Evolutionary conservation across 1,139 yeast genomes (phyloP).

Genomic region (Pichia kudriavzevii): DNA sequence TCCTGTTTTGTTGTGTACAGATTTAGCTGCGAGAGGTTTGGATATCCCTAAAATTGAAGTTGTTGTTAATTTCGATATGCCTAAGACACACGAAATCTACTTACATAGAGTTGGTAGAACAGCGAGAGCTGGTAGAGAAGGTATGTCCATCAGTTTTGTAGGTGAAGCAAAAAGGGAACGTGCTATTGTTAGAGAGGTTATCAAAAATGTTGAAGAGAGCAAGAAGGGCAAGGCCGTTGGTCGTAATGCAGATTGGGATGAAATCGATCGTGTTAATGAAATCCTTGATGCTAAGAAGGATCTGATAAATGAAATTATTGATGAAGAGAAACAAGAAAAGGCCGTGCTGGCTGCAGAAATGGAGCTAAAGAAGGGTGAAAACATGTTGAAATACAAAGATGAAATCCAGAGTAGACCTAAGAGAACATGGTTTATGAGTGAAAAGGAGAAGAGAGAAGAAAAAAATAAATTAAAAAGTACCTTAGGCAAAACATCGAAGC

Average conservation of each 20-base stretch:
- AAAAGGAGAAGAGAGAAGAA: constrained; percentile 57
- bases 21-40: constrained; percentile 97
- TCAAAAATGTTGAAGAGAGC: constrained; percentile 48
- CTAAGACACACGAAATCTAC: constrained; percentile 82
- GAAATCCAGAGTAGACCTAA: constrained; percentile 88
- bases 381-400: constrained; percentile 66
- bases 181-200: constrained; percentile 79
- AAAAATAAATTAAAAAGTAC: constrained; percentile 38
- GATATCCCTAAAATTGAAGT: constrained; percentile 97
- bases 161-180: constrained; percentile 86
- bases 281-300: constrained; percentile 52
- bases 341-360: constrained; percentile 83
- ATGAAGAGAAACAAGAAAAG: constrained; percentile 84
- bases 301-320: constrained; percentile 65
- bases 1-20: constrained; percentile 90
- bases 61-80: constrained; percentile 94
- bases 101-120: constrained; percentile 98
- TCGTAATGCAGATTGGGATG: constrained; percentile 79
- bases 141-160: constrained; percentile 85
- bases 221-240: constrained; percentile 46
- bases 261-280: constrained; percentile 61
- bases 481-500: constrained; percentile 28
- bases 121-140: constrained; percentile 98
- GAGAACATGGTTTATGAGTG: constrained; percentile 93
- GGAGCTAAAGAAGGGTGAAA: constrained; percentile 80